Conservation (phyloP, 129 eudicot species). For the Lonicera japonica region DNA sequence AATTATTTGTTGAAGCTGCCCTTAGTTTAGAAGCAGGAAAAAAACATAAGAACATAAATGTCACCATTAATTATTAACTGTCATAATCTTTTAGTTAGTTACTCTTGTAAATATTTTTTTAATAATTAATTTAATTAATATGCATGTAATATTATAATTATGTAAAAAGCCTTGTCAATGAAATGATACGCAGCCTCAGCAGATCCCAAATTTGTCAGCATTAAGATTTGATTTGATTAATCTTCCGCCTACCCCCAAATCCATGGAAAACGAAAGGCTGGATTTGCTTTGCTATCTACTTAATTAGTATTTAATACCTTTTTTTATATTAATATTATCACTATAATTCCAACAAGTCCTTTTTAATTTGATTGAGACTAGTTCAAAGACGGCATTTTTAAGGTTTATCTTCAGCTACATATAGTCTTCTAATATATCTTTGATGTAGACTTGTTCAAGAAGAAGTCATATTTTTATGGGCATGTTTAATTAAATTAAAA, state of each 20-base stretch:
- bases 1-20: no score
- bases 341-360: neutral
- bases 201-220: neutral
- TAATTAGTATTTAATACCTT: neutral
- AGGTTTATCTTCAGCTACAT: neutral
- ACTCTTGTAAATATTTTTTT: no score
- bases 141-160: no score
- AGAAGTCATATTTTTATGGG: no score
- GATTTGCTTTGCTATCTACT: constrained; percentile 2
- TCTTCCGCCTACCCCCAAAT: constrained; percentile 11
- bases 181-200: neutral
- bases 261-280: constrained; percentile 7
- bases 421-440: no score
- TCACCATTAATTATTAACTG: neutral
- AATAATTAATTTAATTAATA: no score
- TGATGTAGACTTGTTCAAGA: neutral
- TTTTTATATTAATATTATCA: no score
- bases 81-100: neutral
- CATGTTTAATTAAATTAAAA: neutral
- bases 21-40: no score
- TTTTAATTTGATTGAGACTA: constrained; percentile 1
- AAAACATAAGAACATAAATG: no score
- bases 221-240: neutral
- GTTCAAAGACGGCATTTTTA: constrained; percentile 7
- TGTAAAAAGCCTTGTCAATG: no score